Percentiles rank a stretch among this genome's conserved stretches.
Evolutionary conservation across 345 rosid species (phyloP).

Genomic region (Citrus inodora): DNA sequence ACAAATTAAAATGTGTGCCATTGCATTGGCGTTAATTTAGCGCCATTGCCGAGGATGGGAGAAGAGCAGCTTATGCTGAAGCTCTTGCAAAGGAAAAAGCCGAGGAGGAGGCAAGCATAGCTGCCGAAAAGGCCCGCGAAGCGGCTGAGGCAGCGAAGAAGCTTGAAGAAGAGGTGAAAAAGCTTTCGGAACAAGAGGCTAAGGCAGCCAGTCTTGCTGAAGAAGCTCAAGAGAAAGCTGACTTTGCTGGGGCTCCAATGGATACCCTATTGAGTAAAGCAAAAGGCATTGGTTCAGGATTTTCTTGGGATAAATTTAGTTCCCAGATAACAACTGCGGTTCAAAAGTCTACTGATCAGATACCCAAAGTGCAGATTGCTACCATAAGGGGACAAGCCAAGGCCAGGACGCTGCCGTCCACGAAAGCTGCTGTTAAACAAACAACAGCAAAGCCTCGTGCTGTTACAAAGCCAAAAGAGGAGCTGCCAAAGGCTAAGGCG

Average conservation of each 20-base stretch:
- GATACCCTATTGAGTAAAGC: conserved; percentile 58
- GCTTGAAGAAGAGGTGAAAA: conserved; percentile 49
- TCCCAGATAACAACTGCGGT: conserved; percentile 59
- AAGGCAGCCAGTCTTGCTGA: conserved; percentile 53
- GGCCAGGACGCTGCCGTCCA: conserved; percentile 58
- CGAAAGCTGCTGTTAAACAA: conserved; percentile 58
- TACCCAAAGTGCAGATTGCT: conserved; percentile 65
- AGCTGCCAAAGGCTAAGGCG: conserved; percentile 30
- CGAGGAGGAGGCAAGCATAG: conserved; percentile 57
- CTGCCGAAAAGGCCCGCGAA: conserved; percentile 57
- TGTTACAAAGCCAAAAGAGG: conserved; percentile 24
- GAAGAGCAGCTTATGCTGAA: conserved; percentile 74
- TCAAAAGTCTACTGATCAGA: conserved; percentile 33
- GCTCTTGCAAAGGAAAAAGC: conserved; percentile 56
- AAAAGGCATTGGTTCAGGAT: conserved; percentile 56
- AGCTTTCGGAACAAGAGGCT: conserved; percentile 55
- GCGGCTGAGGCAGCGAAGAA: conserved; percentile 53
- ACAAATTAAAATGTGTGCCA: neutral
- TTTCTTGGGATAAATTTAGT: conserved; percentile 67
- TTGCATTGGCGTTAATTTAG: conserved; percentile 26
- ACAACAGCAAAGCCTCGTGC: conserved; percentile 15
- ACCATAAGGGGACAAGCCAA: conserved; percentile 83
- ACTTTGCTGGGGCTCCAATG: conserved; percentile 44
- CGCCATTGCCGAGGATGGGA: conserved; percentile 79
- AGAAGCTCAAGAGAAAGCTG: conserved; percentile 61